Base-by-base conservation (phyloP, 192 early-diverging fungal genomes). In the Pilaira anomala region DNA sequence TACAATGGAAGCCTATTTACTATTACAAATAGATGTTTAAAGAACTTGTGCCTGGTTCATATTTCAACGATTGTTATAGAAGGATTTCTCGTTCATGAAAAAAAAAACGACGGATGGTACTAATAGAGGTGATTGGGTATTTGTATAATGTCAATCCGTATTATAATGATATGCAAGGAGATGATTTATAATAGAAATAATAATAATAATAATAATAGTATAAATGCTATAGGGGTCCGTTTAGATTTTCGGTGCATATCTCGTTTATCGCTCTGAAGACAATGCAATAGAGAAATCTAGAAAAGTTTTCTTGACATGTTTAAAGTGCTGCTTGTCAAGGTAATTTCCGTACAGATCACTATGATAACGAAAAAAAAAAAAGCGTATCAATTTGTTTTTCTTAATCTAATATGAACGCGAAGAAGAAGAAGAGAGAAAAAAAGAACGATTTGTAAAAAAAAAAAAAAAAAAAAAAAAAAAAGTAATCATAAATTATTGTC, bases 321-420 rank as follows among this genome's bases (percentile, higher is more conserved):
- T 86, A 83, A 62, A 86, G 84, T 29, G 77, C 80, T 40, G 55
- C 76, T 0, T 71, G 63, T 11, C 80, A 83, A 46, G 84, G 84
- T 57, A 80, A 86, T 55, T 76, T 70, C 48, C 84, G 82, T 33
- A n/a, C n/a, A n/a, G 82, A 76, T 24, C 76, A 71, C 22, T 86
- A 86, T 70, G 84, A 84, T 50, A 72, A 69, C 14, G 82, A 82
- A 36, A 86, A 86, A 72, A 69, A n/a, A 80, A 82, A 36, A 86
- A 86, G 73, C 75, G 84, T 29, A 55, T n/a, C n/a, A n/a, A 9
- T 58, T 24, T 60, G 76, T 41, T 86, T 86, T 62, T 83, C 84
- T 22, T 83, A 82, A 8, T 74, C 78, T 28, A n/a, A n/a, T 84
- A 73, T 30, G 84, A 86, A 33, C 69, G 84, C 24, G 65, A 69